Base-by-base conservation (phyloP, 331 rosid genomes). In the Quercus lobata region DNA sequence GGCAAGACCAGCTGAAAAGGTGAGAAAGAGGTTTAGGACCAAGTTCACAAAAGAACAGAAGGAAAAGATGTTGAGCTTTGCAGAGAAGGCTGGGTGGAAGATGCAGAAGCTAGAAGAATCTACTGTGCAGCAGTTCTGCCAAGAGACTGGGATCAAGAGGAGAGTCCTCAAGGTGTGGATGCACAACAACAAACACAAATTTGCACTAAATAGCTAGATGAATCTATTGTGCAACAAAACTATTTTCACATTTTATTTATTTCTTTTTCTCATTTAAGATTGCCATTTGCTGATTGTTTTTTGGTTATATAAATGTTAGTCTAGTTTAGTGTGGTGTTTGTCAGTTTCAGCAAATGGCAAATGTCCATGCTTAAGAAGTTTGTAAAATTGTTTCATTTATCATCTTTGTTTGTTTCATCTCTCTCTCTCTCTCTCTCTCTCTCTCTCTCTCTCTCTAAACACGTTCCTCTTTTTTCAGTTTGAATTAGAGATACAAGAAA, bases 101-200 rank as follows among this genome's bases (percentile, higher is more conserved):
- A 88, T 86, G 69, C 90, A 88, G 80, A 86, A 82, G 68, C 35
- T 84, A 12, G 90, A 88, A 11, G 88, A 88, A 69, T 81, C 83
- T 41, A 66, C 55, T 25, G 89, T 88, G 76, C 85, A 86, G 7
- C 82, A 72, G 72, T 77, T 88, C 74, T 88, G 90, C 73, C 81
- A 86, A 74, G 90, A 88, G 82, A 63, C 80, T 77, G 88, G 92
- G 83, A 84, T 88, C 77, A 84, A 84, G 69, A 88, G 88, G 74
- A 82, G 87, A 73, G 88, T 88, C 11, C 90, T 88, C 75, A 88
- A 82, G 83, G 90, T 88, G 52, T 88, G 92, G 92, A 86, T 88
- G 85, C 92, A 88, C 69, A 88, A 88, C 76, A 88, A 88, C 76
- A 88, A 86, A 84, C 85, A 86, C 76, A 79, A 75, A 35, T 86